Base-by-base conservation (phyloP, 306 rosid species). In the Senna siamea region DNA sequence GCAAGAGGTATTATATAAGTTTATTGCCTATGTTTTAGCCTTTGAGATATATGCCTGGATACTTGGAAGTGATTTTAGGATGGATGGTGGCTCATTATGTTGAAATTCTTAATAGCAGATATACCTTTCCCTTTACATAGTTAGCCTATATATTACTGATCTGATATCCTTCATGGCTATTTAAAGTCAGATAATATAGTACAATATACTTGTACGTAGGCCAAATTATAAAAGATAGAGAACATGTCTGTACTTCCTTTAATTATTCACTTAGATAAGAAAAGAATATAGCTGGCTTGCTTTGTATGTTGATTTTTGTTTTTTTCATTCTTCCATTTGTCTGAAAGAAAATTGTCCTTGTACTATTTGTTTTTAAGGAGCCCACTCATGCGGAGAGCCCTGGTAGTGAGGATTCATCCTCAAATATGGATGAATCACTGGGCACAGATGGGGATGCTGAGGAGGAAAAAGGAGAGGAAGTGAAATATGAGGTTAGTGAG, bases 321-420 rank as follows among this genome's bases (percentile, higher is more conserved):
- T 32, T 72, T 9, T 71, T 30, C 17, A 64, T 38, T 46, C 17
- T 59, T 35, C 69, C 30, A 32, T 32, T 34, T 59, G 48, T 76
- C 20, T 17, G 56, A 51, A 18, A 57, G 30, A 5, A 14, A 61
- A 17, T 9, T 62, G 34, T 76, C 55, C 64, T 69, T 66, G 40
- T 37, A 37, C 40, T 37, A 7, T 37, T 26, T 37, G 56, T 55
- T 79, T 67, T 63, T 56, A 34, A 91, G 98, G 91, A 87, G 76
- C 64, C 91, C 47, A 77, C 78, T 69, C 88, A 62, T 46, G 91
- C 46, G 41, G 93, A 82, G 71, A 93, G 96, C 64, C 92, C 87
- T 46, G 84, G 86, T 41, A 90, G 88, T 14, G 93, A 79, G 72
- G 96, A 88, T 79, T 91, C 94, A 35, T 88, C 96, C 71, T 91